phyloP scores from a whole-genome alignment of 23 red algal genomes.

The Cyanidioschyzon merolae region DNA sequence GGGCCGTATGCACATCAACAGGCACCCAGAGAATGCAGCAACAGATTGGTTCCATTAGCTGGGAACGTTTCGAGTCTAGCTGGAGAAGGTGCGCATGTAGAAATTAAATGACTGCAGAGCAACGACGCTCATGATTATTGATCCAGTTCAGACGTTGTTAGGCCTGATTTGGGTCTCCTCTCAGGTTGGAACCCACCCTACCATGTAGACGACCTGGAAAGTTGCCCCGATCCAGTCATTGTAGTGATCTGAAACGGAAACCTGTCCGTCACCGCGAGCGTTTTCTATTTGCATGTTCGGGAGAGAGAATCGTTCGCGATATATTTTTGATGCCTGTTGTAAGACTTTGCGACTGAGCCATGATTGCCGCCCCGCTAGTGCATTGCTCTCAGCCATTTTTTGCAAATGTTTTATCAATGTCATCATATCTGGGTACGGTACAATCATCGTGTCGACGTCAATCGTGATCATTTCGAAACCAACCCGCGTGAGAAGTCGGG shows the following conservation, averaged over 20 bases:
- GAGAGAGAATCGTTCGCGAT: constrained; percentile 46
- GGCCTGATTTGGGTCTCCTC: too few relatives aligned
- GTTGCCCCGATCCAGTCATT: constrained; percentile 33
- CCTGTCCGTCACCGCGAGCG: not conserved
- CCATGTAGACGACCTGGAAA: constrained; percentile 77
- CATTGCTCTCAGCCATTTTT: constrained; percentile 78
- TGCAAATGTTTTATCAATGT: constrained; percentile 62
- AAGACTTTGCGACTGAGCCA: constrained; percentile 42
- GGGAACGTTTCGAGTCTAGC: too few relatives aligned
- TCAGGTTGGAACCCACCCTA: constrained; percentile 80
- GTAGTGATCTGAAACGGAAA: not conserved
- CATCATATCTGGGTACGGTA: constrained; percentile 49
- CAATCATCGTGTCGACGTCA: constrained; percentile 54
- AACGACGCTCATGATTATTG: too few relatives aligned
- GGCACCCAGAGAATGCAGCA: too few relatives aligned
- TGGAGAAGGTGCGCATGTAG: too few relatives aligned
- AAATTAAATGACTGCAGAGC: too few relatives aligned
- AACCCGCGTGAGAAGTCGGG: constrained; percentile 27
- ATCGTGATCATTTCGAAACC: constrained; percentile 56
- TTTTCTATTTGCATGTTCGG: constrained; percentile 5
- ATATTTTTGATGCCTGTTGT: constrained; percentile 44
- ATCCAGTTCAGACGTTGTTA: too few relatives aligned
- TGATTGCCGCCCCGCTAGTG: constrained; percentile 19
- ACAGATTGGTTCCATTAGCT: too few relatives aligned
- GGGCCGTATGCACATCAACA: too few relatives aligned